Percentiles rank a stretch among this genome's conserved stretches.
phyloP scores from a whole-genome alignment of 1,284 basidiomycete genomes.

The Megacollybia platyphylla region DNA sequence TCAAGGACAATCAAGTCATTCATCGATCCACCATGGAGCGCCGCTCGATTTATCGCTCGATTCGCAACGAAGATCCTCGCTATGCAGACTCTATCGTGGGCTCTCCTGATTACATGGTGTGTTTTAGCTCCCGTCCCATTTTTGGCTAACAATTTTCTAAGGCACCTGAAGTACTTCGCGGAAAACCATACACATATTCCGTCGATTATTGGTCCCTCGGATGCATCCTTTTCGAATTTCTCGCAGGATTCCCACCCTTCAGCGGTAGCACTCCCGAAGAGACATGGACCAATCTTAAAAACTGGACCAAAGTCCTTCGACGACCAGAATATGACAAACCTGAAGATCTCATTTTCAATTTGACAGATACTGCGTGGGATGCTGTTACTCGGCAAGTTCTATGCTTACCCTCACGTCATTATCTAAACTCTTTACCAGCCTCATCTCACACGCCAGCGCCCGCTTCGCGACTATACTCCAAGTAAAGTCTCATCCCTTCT shows the following conservation, averaged over 20 bases:
- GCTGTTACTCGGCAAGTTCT: constrained; percentile 69
- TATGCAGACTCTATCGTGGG: constrained; percentile 98
- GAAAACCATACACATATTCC: constrained; percentile 88
- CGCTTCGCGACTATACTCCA: constrained; percentile 70
- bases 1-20: constrained; percentile 87
- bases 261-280: constrained; percentile 93
- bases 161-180: constrained; percentile 87
- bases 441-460: constrained; percentile 69
- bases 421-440: constrained; percentile 19
- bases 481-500: constrained; percentile 79
- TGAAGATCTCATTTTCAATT: constrained; percentile 96
- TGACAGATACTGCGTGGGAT: constrained; percentile 91
- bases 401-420: constrained; percentile 2
- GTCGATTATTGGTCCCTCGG: constrained; percentile 99
- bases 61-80: constrained; percentile 83
- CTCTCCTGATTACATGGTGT: constrained; percentile 89
- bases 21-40: constrained; percentile 92
- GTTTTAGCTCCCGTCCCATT: constrained; percentile 1
- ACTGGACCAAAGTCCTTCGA: constrained; percentile 87
- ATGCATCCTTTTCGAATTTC: constrained; percentile 96
- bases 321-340: constrained; percentile 92
- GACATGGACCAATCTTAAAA: constrained; percentile 98
- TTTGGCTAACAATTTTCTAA: constrained; percentile 7
- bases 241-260: constrained; percentile 97
- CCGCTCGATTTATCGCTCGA: constrained; percentile 88